Conservation (phyloP, 2,329 filamentous ascomycete genomes). For the Colletotrichum sansevieriae region DNA sequence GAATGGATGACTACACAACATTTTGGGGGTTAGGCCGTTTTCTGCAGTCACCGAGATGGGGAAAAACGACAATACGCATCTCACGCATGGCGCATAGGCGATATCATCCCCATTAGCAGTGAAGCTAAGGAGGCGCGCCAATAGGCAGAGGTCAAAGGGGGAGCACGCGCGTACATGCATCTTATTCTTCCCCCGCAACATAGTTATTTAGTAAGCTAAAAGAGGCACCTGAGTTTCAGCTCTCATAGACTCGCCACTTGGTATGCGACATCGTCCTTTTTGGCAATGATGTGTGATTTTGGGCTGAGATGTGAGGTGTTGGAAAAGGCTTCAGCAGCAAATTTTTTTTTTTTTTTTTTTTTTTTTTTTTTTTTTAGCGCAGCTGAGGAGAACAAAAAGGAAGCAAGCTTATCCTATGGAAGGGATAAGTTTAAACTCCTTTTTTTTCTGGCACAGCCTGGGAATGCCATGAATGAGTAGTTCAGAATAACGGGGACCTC, state of each 20-base stretch:
- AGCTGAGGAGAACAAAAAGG: neutral
- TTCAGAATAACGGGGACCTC: constrained; percentile 10
- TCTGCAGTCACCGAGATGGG: constrained; percentile 21
- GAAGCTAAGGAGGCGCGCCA: too few relatives aligned
- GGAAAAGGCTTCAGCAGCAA: neutral
- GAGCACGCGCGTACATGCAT: neutral
- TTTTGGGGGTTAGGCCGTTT: neutral
- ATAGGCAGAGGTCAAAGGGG: neutral
- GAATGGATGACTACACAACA: constrained; percentile 6
- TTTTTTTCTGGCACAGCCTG: constrained; percentile 4
- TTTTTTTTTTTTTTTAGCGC: neutral
- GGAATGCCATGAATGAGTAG: constrained; percentile 21
- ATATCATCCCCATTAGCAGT: neutral
- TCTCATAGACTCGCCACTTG: constrained; percentile 35
- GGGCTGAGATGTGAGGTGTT: constrained; percentile 8
- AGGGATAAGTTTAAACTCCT: constrained; percentile 25
- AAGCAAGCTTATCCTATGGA: constrained; percentile 15
- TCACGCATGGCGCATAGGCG: too few relatives aligned
- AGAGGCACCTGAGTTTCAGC: constrained; percentile 15
- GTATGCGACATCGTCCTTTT: constrained; percentile 22
- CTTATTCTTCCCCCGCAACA: neutral
- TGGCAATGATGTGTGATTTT: constrained; percentile 27
- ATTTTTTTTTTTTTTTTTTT: too few relatives aligned
- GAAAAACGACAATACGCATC: constrained; percentile 11
- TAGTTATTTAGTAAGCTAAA: neutral